phyloP scores from a whole-genome alignment of 495 filamentous ascomycete genomes.

The Trypethelium eluteriae region DNA sequence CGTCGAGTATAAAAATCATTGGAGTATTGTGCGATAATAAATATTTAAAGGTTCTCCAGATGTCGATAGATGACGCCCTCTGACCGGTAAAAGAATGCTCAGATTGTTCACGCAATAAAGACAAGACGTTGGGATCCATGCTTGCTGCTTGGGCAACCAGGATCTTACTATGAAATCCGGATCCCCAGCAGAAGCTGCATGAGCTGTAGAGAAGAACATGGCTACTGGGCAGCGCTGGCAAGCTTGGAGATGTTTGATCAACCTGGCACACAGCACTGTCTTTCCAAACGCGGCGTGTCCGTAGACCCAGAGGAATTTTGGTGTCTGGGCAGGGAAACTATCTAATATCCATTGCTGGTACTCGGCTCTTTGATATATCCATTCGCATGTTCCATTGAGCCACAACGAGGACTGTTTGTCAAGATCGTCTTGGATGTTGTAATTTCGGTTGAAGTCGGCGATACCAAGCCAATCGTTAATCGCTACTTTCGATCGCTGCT shows the following conservation, averaged over 20 bases:
- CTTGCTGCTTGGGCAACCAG: neutral
- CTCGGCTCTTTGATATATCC: neutral
- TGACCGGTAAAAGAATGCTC: neutral
- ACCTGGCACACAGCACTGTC: neutral
- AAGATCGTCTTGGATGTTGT: conserved; percentile 1
- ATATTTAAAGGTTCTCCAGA: neutral
- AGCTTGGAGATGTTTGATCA: neutral
- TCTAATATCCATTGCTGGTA: conserved; percentile 1
- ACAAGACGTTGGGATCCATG: neutral
- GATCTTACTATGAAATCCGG: neutral
- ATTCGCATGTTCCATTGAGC: neutral
- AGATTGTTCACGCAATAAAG: neutral
- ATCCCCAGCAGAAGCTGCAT: neutral
- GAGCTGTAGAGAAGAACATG: neutral
- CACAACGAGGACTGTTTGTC: neutral
- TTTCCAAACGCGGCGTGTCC: neutral
- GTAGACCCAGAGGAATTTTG: neutral
- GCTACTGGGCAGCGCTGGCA: neutral
- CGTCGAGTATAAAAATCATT: neutral
- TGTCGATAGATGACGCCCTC: neutral
- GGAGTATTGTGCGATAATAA: neutral
- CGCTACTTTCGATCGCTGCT: neutral
- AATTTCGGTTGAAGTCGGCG: neutral
- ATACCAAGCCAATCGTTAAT: neutral
- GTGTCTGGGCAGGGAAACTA: neutral